phyloP scores from a whole-genome alignment of 2,329 filamentous ascomycete genomes.

The Penicillium rolfsii region DNA sequence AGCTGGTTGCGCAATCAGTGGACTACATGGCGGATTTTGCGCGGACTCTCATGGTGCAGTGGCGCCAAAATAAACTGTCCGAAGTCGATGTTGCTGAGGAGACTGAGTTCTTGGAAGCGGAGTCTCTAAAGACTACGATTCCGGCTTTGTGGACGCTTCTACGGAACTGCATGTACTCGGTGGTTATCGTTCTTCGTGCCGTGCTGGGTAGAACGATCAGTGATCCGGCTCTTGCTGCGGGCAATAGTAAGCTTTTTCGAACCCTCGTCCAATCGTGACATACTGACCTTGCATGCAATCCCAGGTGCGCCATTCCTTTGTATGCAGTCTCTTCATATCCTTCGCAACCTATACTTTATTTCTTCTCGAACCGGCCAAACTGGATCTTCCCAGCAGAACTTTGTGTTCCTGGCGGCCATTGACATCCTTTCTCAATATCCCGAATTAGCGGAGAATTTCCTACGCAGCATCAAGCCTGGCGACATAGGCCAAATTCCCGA shows the following conservation, averaged over 20 bases:
- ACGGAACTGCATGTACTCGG: conserved; percentile 73
- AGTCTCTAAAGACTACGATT: conserved; percentile 68
- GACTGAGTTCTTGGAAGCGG: conserved; percentile 61
- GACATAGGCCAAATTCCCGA: conserved; percentile 60
- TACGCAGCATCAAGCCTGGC: conserved; percentile 64
- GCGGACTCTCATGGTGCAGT: conserved; percentile 67
- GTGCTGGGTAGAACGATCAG: conserved; percentile 68
- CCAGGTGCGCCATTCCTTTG: conserved; percentile 67
- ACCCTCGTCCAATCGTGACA: neutral
- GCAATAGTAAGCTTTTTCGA: conserved; percentile 49
- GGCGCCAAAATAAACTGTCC: conserved; percentile 75
- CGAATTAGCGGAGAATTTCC: conserved; percentile 65
- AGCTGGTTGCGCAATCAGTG: conserved; percentile 47
- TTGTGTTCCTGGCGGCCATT: conserved; percentile 79
- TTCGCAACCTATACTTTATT: conserved; percentile 81
- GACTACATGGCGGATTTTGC: conserved; percentile 71
- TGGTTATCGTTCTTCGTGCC: conserved; percentile 74
- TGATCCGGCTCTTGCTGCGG: conserved; percentile 58
- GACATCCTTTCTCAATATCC: conserved; percentile 78
- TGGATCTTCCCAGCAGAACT: conserved; percentile 80
- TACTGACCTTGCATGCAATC: conserved; percentile 8
- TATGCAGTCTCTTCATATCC: conserved; percentile 69
- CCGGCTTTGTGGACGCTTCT: conserved; percentile 75
- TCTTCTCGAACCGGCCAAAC: conserved; percentile 72
- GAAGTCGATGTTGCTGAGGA: conserved; percentile 72